Evolutionary conservation across 768 basidiomycete species (phyloP).

Genomic region (Hericium rajendrae): DNA sequence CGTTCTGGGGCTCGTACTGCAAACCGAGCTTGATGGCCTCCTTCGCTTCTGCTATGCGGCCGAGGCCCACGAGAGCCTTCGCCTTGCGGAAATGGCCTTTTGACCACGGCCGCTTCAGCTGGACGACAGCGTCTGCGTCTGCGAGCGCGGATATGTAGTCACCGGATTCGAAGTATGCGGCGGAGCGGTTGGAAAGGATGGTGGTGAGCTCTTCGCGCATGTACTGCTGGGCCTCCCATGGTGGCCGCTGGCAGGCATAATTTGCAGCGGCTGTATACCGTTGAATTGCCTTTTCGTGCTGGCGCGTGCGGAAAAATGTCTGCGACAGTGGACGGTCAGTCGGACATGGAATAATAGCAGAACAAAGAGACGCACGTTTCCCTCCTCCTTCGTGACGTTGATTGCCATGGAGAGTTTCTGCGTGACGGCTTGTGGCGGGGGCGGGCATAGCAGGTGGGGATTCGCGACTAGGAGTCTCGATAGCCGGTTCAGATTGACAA

Average conservation of each 20-base stretch:
- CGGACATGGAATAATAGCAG: slow-evolving; percentile 1
- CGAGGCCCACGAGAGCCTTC: slow-evolving; percentile 74
- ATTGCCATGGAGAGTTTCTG: slow-evolving; percentile 70
- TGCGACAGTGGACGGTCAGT: slow-evolving; percentile 22
- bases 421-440: slow-evolving; percentile 68
- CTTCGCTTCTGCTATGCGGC: slow-evolving; percentile 60
- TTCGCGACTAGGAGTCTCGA: slow-evolving; percentile 60
- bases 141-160: slow-evolving; percentile 72
- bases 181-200: slow-evolving; percentile 85
- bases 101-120: slow-evolving; percentile 79
- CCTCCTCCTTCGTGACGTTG: slow-evolving; percentile 81
- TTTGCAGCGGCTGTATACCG: slow-evolving; percentile 73
- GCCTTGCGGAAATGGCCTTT: slow-evolving; percentile 96
- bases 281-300: slow-evolving; percentile 60
- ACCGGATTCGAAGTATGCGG: slow-evolving; percentile 68
- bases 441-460: slow-evolving; percentile 67
- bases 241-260: slow-evolving; percentile 71
- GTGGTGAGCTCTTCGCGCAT: slow-evolving; percentile 89
- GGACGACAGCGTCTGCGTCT: slow-evolving; percentile 87
- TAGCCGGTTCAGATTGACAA: slow-evolving; percentile 65
- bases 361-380: slow-evolving; percentile 58
- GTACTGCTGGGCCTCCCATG: slow-evolving; percentile 79
- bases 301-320: slow-evolving; percentile 70
- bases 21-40: slow-evolving; percentile 78
- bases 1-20: slow-evolving; percentile 68